Percentiles rank a stretch among this genome's conserved stretches.
Conservation (phyloP, 768 basidiomycete genomes). For the Lentinula aciculospora region DNA sequence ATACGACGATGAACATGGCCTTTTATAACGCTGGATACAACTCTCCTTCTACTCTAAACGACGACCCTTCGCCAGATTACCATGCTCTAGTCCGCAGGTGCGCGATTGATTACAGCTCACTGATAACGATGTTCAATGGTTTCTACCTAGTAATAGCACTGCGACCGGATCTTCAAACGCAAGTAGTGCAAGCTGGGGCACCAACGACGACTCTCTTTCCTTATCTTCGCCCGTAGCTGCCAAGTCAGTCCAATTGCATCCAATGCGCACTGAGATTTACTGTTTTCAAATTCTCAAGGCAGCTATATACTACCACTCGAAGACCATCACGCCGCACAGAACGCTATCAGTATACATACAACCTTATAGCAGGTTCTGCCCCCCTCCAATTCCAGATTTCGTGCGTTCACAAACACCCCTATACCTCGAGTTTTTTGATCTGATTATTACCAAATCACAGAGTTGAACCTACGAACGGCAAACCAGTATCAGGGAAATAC, state of each 20-base stretch:
- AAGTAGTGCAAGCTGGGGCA: constrained; percentile 18
- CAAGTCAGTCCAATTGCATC: constrained; percentile 12
- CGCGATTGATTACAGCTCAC: not conserved
- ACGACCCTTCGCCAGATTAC: constrained; percentile 14
- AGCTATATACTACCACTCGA: constrained; percentile 4
- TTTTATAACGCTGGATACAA: not conserved
- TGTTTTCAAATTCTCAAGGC: not conserved
- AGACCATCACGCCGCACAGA: constrained; percentile 22
- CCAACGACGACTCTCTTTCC: constrained; percentile 13
- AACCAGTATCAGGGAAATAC: constrained; percentile 34
- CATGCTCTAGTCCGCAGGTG: constrained; percentile 10
- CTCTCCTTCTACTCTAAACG: not conserved
- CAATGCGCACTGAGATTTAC: constrained; percentile 6
- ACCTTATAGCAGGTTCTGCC: constrained; percentile 34
- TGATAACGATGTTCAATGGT: not conserved
- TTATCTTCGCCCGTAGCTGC: constrained; percentile 8
- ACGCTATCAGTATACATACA: constrained; percentile 50
- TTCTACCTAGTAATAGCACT: constrained; percentile 1
- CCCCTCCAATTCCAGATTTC: constrained; percentile 46
- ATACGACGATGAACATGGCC: not conserved
- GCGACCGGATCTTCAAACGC: constrained; percentile 5
- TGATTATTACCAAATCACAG: not conserved
- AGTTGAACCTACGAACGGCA: constrained; percentile 8
- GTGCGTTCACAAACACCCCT: constrained; percentile 27
- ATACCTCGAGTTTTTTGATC: not conserved